These are phyloP conservation scores for Starmera caribaea DNA, from an alignment of 805 yeast species.

Conservation along the genomic window DNA sequence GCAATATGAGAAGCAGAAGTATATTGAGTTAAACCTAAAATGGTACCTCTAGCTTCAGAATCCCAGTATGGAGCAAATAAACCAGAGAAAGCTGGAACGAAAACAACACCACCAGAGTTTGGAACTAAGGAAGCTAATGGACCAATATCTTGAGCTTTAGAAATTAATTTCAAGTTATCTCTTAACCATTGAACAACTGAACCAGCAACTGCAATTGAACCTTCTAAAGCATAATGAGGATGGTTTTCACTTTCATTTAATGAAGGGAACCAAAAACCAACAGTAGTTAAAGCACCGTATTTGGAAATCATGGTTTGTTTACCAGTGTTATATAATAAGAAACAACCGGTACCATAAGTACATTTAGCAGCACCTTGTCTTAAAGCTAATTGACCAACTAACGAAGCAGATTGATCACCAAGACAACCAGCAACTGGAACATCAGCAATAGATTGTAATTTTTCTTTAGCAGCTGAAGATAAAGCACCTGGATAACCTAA, in stretches of 20 bases:
- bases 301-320: conserved; percentile 54
- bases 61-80: conserved; percentile 96
- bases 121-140: conserved; percentile 78
- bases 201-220: conserved; percentile 95
- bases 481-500: conserved; percentile 42
- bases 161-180: conserved; percentile 78
- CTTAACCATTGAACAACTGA: conserved; percentile 90
- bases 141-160: conserved; percentile 78
- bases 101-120: conserved; percentile 84
- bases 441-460: conserved; percentile 39
- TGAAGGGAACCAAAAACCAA: conserved; percentile 83
- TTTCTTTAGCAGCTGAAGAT: conserved; percentile 42
- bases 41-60: conserved; percentile 83
- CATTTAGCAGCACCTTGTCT: conserved; percentile 82
- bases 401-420: conserved; percentile 91
- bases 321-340: conserved; percentile 84
- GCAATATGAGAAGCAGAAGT: conserved; percentile 90
- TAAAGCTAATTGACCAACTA: conserved; percentile 88
- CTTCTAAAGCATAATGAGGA: conserved; percentile 88
- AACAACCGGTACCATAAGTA: conserved; percentile 96
- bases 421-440: conserved; percentile 82
- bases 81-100: conserved; percentile 93
- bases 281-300: conserved; percentile 81
- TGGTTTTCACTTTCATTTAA: conserved; percentile 32
- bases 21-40: conserved; percentile 87